Conservation (phyloP, 768 basidiomycete species). For the Agrocybe praecox region DNA sequence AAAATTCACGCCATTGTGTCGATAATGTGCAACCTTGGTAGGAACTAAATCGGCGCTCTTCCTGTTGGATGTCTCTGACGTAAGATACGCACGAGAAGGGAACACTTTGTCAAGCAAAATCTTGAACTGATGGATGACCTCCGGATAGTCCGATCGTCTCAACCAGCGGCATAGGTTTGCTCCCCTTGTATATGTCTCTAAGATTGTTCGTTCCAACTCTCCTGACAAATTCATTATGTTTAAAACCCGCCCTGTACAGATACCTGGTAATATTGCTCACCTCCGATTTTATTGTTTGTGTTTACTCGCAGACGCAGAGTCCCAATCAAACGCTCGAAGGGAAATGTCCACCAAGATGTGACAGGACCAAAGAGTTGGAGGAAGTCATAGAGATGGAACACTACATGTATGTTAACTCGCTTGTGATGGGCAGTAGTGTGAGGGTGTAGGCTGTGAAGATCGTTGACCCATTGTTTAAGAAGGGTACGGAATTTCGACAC, state of each 20-base stretch:
- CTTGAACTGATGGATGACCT: constrained; percentile 10
- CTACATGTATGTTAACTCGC: constrained; percentile 38
- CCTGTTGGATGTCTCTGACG: neutral
- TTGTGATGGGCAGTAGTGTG: constrained; percentile 15
- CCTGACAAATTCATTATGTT: constrained; percentile 14
- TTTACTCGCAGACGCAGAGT: constrained; percentile 17
- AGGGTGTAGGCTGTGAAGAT: constrained; percentile 31
- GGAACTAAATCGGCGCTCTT: neutral
- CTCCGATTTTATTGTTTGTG: constrained; percentile 4
- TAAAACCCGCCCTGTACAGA: constrained; percentile 12
- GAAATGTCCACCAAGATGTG: constrained; percentile 37
- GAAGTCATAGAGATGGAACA: constrained; percentile 36
- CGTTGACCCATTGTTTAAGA: constrained; percentile 27
- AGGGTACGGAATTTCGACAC: neutral
- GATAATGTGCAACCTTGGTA: constrained; percentile 11
- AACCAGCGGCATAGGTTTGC: constrained; percentile 18
- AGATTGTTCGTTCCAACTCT: constrained; percentile 21
- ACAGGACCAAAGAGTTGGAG: constrained; percentile 35
- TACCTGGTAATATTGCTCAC: constrained; percentile 17
- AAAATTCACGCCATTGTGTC: constrained; percentile 12
- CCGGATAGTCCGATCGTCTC: constrained; percentile 8
- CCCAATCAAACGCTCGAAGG: constrained; percentile 37
- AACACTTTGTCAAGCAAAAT: constrained; percentile 14
- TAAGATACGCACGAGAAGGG: neutral
- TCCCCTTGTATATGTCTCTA: constrained; percentile 8